phyloP scores from a whole-genome alignment of 768 basidiomycete species.

The Suillus lakei region DNA sequence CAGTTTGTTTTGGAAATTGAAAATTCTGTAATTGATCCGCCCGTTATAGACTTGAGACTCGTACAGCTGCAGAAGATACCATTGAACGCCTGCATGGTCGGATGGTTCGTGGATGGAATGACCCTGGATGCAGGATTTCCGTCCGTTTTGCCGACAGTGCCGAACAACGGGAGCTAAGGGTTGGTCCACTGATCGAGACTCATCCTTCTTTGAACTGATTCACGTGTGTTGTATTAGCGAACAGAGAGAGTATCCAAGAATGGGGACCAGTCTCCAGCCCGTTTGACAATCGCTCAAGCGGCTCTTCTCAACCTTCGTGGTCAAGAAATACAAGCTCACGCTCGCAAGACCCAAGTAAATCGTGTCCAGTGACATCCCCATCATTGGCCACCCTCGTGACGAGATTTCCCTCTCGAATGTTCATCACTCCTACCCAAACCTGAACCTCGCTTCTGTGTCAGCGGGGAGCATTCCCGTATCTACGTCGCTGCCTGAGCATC shows the following conservation, averaged over 20 bases:
- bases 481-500: conserved; percentile 24
- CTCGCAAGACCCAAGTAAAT: conserved; percentile 9
- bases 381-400: conserved; percentile 9
- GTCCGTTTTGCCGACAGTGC: conserved; percentile 81
- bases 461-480: conserved; percentile 19
- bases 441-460: background rate
- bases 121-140: conserved; percentile 75
- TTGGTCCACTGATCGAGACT: conserved; percentile 38
- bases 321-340: conserved; percentile 48
- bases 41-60: conserved; percentile 64
- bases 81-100: conserved; percentile 80
- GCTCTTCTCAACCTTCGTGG: conserved; percentile 77
- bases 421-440: conserved; percentile 9
- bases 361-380: conserved; percentile 18
- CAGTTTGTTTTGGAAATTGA: conserved; percentile 19
- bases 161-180: conserved; percentile 78
- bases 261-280: conserved; percentile 64
- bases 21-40: background rate
- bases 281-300: conserved; percentile 79
- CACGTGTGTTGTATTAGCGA: conserved; percentile 46
- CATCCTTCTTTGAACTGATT: conserved; percentile 11
- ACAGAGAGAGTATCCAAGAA: conserved; percentile 63
- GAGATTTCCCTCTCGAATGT: conserved; percentile 7
- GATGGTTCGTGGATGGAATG: conserved; percentile 81
- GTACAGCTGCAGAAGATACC: conserved; percentile 74